phyloP scores from a whole-genome alignment of 495 filamentous ascomycete species.

The Neurospora sp. region DNA sequence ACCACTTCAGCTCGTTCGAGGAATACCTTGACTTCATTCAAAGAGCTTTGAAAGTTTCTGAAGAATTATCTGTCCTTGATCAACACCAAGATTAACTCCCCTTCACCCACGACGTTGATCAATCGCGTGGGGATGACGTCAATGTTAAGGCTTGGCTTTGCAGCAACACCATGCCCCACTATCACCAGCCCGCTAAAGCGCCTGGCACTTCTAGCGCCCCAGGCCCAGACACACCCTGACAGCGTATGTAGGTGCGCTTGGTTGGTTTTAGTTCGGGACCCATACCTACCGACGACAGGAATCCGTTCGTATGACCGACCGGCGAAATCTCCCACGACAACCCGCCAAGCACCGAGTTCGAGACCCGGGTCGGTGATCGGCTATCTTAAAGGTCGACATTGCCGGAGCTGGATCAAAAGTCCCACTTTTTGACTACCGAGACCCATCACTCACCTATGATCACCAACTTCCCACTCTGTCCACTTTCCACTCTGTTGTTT shows the following conservation, averaged over 20 bases:
- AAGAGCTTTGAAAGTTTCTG: too few relatives aligned
- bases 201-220: not conserved
- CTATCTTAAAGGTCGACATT: not conserved
- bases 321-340: too few relatives aligned
- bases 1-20: not conserved
- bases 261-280: not conserved
- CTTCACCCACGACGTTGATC: not conserved
- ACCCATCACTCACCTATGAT: not conserved
- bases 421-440: not conserved
- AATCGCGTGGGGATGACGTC: not conserved
- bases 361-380: not conserved
- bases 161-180: not conserved
- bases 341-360: not conserved
- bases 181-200: not conserved
- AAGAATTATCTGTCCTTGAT: not conserved
- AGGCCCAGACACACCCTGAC: too few relatives aligned
- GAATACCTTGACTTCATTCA: not conserved
- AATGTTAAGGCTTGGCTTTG: not conserved
- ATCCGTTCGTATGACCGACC: not conserved
- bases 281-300: not conserved
- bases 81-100: not conserved
- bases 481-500: not conserved
- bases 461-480: too few relatives aligned
- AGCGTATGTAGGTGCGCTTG: too few relatives aligned
- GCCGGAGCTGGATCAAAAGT: not conserved